phyloP scores from a whole-genome alignment of 2,329 filamentous ascomycete species.

The Fusarium aywerte region DNA sequence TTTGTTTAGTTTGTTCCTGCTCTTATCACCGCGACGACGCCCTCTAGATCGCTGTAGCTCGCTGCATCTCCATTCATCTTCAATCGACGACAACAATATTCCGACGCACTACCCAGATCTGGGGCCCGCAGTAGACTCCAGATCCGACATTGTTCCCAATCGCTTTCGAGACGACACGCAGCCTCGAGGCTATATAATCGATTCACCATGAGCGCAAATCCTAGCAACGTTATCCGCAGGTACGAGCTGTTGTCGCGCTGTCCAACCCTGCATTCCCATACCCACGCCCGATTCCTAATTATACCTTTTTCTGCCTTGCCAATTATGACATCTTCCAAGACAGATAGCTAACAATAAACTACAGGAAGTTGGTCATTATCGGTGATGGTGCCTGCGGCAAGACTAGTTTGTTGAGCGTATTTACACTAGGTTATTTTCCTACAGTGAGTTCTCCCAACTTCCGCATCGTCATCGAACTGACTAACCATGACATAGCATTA shows the following conservation, averaged over 20 bases:
- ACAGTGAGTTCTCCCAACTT: constrained; percentile 72
- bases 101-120: constrained; percentile 33
- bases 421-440: constrained; percentile 97
- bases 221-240: constrained; percentile 73
- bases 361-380: constrained; percentile 94
- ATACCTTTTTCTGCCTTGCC: not conserved
- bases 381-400: constrained; percentile 98
- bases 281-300: not conserved
- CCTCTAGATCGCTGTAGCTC: constrained; percentile 25
- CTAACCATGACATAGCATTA: constrained; percentile 63
- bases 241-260: constrained; percentile 54
- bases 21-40: constrained; percentile 34
- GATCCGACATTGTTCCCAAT: constrained; percentile 29
- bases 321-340: not conserved
- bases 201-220: constrained; percentile 57
- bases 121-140: constrained; percentile 36
- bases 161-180: constrained; percentile 21
- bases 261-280: not conserved
- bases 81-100: constrained; percentile 33
- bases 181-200: constrained; percentile 24
- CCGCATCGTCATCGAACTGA: constrained; percentile 26
- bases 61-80: constrained; percentile 16
- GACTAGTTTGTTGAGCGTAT: constrained; percentile 96
- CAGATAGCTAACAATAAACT: constrained; percentile 28
- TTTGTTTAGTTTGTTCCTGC: constrained; percentile 13